Percentiles rank a stretch among this genome's conserved stretches.
phyloP scores from a whole-genome alignment of 2,329 filamentous ascomycete species.

The Lasiodiplodia sp. region DNA sequence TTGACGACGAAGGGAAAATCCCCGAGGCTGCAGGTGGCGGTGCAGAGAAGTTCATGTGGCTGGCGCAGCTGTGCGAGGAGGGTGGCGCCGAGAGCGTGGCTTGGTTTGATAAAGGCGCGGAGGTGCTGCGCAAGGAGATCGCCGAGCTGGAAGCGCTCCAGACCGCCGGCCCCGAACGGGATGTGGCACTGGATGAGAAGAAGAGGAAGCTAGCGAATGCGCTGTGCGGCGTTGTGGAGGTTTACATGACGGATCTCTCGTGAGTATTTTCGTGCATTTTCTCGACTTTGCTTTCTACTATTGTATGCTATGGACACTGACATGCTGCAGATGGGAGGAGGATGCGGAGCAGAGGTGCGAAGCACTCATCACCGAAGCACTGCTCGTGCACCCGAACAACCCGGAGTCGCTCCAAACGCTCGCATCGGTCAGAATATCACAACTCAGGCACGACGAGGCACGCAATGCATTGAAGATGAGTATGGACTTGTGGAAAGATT shows the following conservation, averaged over 20 bases:
- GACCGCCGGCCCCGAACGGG: constrained; percentile 44
- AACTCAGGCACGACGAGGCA: constrained; percentile 80
- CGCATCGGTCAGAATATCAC: constrained; percentile 91
- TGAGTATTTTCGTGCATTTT: constrained; percentile 55
- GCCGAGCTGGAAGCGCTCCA: constrained; percentile 64
- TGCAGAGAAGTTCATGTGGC: constrained; percentile 91
- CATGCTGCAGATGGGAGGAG: constrained; percentile 69
- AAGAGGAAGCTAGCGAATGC: constrained; percentile 84
- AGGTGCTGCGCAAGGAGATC: constrained; percentile 75
- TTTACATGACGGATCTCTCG: constrained; percentile 98
- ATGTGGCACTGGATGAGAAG: constrained; percentile 67
- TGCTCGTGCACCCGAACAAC: constrained; percentile 79
- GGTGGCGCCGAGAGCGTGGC: constrained; percentile 66
- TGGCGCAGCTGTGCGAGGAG: constrained; percentile 83
- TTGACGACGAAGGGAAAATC: constrained; percentile 77
- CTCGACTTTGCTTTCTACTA: neutral
- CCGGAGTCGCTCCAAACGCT: constrained; percentile 95
- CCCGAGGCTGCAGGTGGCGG: constrained; percentile 79
- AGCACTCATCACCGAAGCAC: constrained; percentile 85
- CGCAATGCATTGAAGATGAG: constrained; percentile 79
- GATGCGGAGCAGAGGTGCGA: constrained; percentile 92
- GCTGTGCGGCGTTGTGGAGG: constrained; percentile 92
- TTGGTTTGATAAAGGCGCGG: constrained; percentile 73
- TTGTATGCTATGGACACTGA: neutral
- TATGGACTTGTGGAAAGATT: constrained; percentile 81